Conservation (phyloP, 768 basidiomycete species). For the Rickenella mellea region DNA sequence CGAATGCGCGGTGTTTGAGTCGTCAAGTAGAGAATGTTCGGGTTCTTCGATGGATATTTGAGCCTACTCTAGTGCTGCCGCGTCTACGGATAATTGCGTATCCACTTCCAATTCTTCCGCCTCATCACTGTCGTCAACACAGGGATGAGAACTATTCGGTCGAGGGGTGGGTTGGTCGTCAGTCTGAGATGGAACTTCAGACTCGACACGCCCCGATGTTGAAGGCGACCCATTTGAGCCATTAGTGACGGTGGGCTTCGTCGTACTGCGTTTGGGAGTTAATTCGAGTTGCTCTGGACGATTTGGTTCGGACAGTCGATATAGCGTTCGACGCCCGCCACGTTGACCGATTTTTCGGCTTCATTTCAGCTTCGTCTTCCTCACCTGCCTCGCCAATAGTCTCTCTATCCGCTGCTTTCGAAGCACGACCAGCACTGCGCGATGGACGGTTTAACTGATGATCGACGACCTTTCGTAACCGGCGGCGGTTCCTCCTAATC, state of each 20-base stretch:
- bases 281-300: not conserved
- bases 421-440: too few relatives aligned
- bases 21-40: constrained; percentile 19
- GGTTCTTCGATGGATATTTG: constrained; percentile 5
- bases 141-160: constrained; percentile 6
- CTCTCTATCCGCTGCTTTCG: too few relatives aligned
- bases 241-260: not conserved
- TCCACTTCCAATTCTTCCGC: constrained; percentile 10
- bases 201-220: not conserved
- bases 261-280: too few relatives aligned
- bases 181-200: not conserved
- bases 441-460: too few relatives aligned
- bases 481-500: constrained; percentile 19
- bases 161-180: constrained; percentile 5
- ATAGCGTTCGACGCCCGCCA: not conserved
- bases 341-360: not conserved
- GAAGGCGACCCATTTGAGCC: not conserved
- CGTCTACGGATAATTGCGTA: constrained; percentile 13
- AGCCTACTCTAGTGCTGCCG: not conserved
- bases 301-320: too few relatives aligned
- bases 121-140: constrained; percentile 6
- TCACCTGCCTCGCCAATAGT: not conserved
- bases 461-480: constrained; percentile 7
- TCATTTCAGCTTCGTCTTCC: not conserved
- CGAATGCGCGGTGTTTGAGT: too few relatives aligned